Conservation (phyloP, 495 filamentous ascomycete species). For the Aspergillus haitiensis region DNA sequence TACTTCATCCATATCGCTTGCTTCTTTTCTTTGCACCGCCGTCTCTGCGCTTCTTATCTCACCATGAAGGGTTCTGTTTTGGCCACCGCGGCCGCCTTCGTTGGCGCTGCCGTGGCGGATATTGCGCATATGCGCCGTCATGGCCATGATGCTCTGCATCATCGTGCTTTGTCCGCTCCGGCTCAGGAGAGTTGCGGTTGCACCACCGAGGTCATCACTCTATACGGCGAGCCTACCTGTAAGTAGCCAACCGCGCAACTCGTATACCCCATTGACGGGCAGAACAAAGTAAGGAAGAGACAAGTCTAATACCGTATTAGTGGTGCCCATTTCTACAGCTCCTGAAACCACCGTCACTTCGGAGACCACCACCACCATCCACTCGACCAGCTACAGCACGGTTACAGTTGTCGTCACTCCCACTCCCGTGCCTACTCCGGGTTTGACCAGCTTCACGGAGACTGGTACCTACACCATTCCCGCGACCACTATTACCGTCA, state of each 20-base stretch:
- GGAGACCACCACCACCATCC: constrained; percentile 26
- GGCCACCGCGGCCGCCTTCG: constrained; percentile 65
- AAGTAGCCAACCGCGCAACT: constrained; percentile 31
- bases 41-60: constrained; percentile 22
- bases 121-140: constrained; percentile 56
- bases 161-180: constrained; percentile 35
- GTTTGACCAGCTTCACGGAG: constrained; percentile 65
- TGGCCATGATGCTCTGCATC: constrained; percentile 60
- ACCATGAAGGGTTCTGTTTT: constrained; percentile 70
- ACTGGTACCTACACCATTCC: constrained; percentile 81
- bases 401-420: constrained; percentile 33
- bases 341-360: constrained; percentile 32
- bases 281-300: background rate
- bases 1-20: background rate
- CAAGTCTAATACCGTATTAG: constrained; percentile 12
- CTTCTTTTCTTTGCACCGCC: no score
- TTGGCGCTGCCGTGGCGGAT: constrained; percentile 61
- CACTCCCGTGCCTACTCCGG: constrained; percentile 59
- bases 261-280: background rate
- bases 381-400: constrained; percentile 46
- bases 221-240: constrained; percentile 61
- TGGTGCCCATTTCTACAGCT: constrained; percentile 34
- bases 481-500: constrained; percentile 69
- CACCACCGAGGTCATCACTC: constrained; percentile 65
- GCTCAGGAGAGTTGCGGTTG: constrained; percentile 59